Conservation (phyloP, 2,329 filamentous ascomycete genomes). For the Aulographum hederae region DNA sequence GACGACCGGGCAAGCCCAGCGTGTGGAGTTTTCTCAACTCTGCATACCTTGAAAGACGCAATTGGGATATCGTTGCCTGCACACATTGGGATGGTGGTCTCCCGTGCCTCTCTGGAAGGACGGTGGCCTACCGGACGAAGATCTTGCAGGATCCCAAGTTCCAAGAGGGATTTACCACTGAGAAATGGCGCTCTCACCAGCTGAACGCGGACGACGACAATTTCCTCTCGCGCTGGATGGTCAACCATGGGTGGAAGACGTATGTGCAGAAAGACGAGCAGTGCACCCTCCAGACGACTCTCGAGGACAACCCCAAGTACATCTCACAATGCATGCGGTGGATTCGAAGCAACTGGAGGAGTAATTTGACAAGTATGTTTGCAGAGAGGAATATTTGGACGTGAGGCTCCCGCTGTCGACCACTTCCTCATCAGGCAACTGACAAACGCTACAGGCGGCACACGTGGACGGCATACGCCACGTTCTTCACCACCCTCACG, state of each 20-base stretch:
- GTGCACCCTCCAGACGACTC: constrained; percentile 80
- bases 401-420: constrained; percentile 37
- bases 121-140: constrained; percentile 75
- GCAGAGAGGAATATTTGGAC: constrained; percentile 68
- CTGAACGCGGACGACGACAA: constrained; percentile 96
- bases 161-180: constrained; percentile 74
- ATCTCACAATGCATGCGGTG: constrained; percentile 85
- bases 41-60: constrained; percentile 80
- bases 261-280: constrained; percentile 88
- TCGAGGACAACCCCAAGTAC: constrained; percentile 79
- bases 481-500: constrained; percentile 82
- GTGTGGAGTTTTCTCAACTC: constrained; percentile 83
- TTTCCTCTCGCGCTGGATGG: constrained; percentile 92
- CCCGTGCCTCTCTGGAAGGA: constrained; percentile 92
- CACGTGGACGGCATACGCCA: constrained; percentile 82
- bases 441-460: constrained; percentile 46
- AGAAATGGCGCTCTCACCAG: constrained; percentile 74
- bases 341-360: constrained; percentile 95
- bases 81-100: constrained; percentile 89
- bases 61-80: constrained; percentile 92
- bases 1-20: constrained; percentile 44
- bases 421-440: constrained; percentile 4
- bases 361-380: constrained; percentile 81
- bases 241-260: constrained; percentile 81
- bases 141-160: constrained; percentile 78